These are phyloP conservation scores for Saksenaea oblongispora DNA, from an alignment of 371 early-diverging fungal genomes.

Conservation along the genomic window DNA sequence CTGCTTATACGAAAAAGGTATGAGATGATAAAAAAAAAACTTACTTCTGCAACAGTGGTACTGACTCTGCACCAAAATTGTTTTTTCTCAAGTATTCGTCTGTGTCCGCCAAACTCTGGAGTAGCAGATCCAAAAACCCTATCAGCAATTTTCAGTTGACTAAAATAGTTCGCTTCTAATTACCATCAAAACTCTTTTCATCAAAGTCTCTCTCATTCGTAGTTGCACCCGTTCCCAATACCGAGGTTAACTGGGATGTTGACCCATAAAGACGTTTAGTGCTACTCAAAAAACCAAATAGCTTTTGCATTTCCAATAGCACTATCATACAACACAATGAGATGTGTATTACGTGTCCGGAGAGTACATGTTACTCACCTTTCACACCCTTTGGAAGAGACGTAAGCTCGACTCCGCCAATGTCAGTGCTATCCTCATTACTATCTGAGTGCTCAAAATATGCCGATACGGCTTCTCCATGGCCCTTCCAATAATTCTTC, in stretches of 20 bases:
- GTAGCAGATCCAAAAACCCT: constrained; percentile 9
- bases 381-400: not conserved
- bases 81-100: not conserved
- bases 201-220: not conserved
- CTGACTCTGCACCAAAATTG: not conserved
- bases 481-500: constrained; percentile 41
- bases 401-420: not conserved
- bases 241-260: constrained; percentile 4
- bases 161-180: not conserved
- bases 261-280: constrained; percentile 13
- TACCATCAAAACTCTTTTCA: constrained; percentile 27
- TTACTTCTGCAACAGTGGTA: not conserved
- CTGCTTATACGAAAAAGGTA: no score
- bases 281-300: constrained; percentile 13
- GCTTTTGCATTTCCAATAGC: constrained; percentile 36
- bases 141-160: not conserved
- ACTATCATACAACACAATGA: not conserved
- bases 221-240: not conserved
- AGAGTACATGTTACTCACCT: not conserved
- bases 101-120: not conserved
- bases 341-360: not conserved
- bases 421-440: not conserved
- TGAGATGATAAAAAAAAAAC: not conserved
- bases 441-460: constrained; percentile 2
- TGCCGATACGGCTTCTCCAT: constrained; percentile 32